Conservation (phyloP, 73 alveolate genomes). For the Paramecium biaurelia region DNA sequence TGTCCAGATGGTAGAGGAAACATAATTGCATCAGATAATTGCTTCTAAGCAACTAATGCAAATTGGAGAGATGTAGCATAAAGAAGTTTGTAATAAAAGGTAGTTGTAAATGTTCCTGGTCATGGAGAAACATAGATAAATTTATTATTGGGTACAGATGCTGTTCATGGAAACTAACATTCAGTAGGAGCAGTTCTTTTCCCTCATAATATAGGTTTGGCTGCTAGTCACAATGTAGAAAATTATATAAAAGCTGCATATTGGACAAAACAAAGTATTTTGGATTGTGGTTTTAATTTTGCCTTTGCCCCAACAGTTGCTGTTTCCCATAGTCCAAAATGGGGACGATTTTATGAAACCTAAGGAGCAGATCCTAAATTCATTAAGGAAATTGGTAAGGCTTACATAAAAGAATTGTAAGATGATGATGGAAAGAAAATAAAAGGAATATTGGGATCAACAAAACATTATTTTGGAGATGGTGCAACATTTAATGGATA, state of each 20-base stretch:
- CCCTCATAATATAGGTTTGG: constrained; percentile 70
- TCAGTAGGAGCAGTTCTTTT: constrained; percentile 59
- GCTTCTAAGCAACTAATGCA: constrained; percentile 28
- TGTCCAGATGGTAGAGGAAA: constrained; percentile 64
- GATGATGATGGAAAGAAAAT: constrained; percentile 5
- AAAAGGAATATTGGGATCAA: constrained; percentile 57
- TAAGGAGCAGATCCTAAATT: constrained; percentile 41
- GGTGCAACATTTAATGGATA: constrained; percentile 64
- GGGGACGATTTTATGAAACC: constrained; percentile 70
- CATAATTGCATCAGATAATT: constrained; percentile 2
- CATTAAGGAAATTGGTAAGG: constrained; percentile 44
- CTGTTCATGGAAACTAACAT: constrained; percentile 70
- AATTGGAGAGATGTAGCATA: constrained; percentile 62
- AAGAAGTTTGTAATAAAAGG: constrained; percentile 26
- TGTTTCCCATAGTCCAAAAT: constrained; percentile 64
- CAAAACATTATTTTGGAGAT: constrained; percentile 65
- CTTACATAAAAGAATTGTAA: constrained; percentile 33
- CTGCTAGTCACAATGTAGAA: constrained; percentile 62
- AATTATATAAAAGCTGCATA: constrained; percentile 42
- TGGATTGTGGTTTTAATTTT: constrained; percentile 63
- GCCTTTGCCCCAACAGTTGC: constrained; percentile 70
- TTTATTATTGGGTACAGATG: constrained; percentile 69
- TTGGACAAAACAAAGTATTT: not conserved
- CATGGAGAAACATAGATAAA: not conserved
- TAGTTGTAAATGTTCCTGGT: not conserved